Evolutionary conservation across 2,329 filamentous ascomycete species (phyloP), one percentile per base, ranked within the genome.

Genomic region (Ascochyta lentis): DNA sequence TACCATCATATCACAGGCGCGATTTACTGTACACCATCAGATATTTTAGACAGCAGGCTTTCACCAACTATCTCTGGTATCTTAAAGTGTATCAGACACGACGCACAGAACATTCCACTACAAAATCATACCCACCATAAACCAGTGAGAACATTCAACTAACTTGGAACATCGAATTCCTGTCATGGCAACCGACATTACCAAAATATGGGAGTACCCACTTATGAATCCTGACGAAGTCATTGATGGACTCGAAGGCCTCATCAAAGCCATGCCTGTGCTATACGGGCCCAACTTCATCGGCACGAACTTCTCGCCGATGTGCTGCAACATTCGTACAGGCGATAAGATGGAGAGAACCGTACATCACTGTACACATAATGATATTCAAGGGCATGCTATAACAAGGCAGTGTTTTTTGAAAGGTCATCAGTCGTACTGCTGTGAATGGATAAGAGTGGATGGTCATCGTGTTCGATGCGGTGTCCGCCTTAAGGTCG

Each of bases 291-390:
- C 48, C 1, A 50, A 49, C 29, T 42, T 34, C 7, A 29, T 35
- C 2, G 13, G 31, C 13, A 1, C 24, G 2, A 9, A n/a, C 6
- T 50, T 23, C 24, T 23, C 23, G 0, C 23, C 40, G 1, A 2
- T 4, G 6, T 38, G 27, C 13, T 29, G 27, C 16, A 50, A 50
- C 23, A 44, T 50, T 8, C 48, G 48, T 12, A 50, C 48, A 2
- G 48, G 31, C 1, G 31, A 12, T 1, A 2, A n/a, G 15, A 38
- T 27, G 47, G 10, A 23, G 2, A 50, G 44, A 23, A 12, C n/a
- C 4, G 16, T 19, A 19, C 48, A 50, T 24, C 48, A 50, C 16
- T 50, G 48, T 9, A 50, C 39, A 5, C 31, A 43, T 16, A 29
- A 38, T n/a, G 31, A 38, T 6, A 3, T 6, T 2, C 1, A 23